Percentiles rank a stretch among this genome's conserved stretches.
phyloP scores from a whole-genome alignment of 2,329 filamentous ascomycete genomes.

The Neofusicoccum sp. region DNA sequence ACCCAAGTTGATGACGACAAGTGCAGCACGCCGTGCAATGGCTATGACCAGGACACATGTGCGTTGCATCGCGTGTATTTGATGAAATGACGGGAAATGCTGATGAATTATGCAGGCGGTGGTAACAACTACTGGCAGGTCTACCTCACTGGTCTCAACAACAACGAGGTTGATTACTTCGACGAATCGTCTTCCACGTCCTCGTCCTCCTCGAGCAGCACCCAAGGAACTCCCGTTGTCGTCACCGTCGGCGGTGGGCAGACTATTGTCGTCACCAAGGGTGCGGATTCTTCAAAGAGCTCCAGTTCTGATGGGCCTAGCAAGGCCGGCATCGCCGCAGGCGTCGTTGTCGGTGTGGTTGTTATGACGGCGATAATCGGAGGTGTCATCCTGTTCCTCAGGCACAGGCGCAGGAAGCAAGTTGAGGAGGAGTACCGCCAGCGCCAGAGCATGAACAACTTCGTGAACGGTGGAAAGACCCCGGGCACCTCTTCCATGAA shows the following conservation, averaged over 20 bases:
- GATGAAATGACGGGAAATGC: conserved; percentile 32
- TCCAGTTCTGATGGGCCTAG: conserved; percentile 52
- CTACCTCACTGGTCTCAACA: conserved; percentile 53
- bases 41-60: conserved; percentile 67
- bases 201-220: conserved; percentile 12
- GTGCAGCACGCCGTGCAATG: conserved; percentile 69
- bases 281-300: conserved; percentile 46
- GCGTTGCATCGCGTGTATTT: conserved; percentile 39
- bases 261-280: conserved; percentile 37
- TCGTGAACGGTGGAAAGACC: conserved; percentile 62
- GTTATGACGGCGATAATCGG: conserved; percentile 67
- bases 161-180: conserved; percentile 41
- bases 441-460: conserved; percentile 71
- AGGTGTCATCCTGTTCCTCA: conserved; percentile 72
- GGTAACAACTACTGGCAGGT: conserved; percentile 56
- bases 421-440: conserved; percentile 86
- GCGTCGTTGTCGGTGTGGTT: conserved; percentile 82
- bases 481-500: conserved; percentile 71
- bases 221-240: conserved; percentile 26
- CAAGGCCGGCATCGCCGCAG: conserved; percentile 82
- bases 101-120: conserved; percentile 52
- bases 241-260: conserved; percentile 35
- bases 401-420: conserved; percentile 73
- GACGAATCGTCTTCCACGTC: conserved; percentile 29
- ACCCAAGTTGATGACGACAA: conserved; percentile 58